Percentiles rank a stretch among this genome's conserved stretches.
Conservation (phyloP, 345 rosid genomes). For the Eucalyptus regnans region DNA sequence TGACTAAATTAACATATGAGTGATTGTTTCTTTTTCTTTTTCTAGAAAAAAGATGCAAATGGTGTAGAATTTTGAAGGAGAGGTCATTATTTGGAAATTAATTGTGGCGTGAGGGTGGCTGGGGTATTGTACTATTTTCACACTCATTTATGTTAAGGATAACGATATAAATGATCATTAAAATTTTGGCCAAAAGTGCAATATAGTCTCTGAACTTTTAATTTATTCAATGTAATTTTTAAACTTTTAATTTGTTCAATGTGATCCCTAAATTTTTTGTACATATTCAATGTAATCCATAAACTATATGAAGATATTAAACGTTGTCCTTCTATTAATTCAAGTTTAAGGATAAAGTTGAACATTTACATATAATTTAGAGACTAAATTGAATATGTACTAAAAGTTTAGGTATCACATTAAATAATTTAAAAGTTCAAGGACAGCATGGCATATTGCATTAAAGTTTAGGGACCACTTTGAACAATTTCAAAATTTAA, state of each 20-base stretch:
- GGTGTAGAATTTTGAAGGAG: neutral
- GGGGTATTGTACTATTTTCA: neutral
- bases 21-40: no score
- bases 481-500: no score
- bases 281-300: neutral
- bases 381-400: no score
- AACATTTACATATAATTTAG: no score
- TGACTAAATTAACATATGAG: no score
- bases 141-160: neutral
- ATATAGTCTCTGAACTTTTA: no score
- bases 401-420: neutral
- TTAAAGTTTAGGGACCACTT: no score
- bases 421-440: no score
- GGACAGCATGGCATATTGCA: rapidly evolving
- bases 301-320: no score
- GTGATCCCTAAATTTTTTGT: no score
- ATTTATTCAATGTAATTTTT: no score
- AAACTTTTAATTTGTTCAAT: neutral
- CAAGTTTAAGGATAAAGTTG: neutral
- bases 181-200: neutral
- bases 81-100: neutral
- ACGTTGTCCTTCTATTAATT: neutral
- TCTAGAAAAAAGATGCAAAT: neutral
- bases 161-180: no score
- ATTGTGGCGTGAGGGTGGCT: neutral